Base-by-base conservation (phyloP, 75 land plant species). In the Pinus tabuliformis region DNA sequence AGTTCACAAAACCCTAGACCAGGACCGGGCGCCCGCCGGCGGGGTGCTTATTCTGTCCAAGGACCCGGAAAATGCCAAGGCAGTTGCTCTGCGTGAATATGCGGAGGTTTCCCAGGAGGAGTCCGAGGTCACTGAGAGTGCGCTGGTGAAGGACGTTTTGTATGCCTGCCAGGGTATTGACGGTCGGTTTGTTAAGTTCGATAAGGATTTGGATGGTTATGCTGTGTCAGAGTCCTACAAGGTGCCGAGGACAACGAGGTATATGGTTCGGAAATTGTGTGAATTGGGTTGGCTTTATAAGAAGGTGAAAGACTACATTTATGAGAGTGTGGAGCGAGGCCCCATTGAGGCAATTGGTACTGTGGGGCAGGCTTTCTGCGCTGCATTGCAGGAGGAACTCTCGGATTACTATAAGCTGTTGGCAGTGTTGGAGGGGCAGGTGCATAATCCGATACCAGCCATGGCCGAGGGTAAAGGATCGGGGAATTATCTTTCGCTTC, bases 131-230 rank as follows among this genome's bases (percentile, higher is more conserved):
- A 60, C 91, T 0, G 99, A 97, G 66, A 86, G 79, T 77, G 90
- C 93, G 66, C 82, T 97, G 37, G 99, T 95, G 9, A 80, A 91
- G 56, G 99, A 97, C 76, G 91, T 95, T 45, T 57, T 97, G 77
- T 95, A 91, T 75, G 91, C 87, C n/a, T 95, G 96, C 80, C 98
- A 95, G 72, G 99, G 99, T 28, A 91, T 97, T 75, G 98, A 97
- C 64, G 99, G 99, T 13, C 86, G 88, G 62, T 89, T 83, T 60
- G 83, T 95, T 4, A 86, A 87, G 73, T 97, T 89, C 70, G 88
- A 91, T 71, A 72, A 58, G 71, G 77, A 74, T 36, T 45, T 80
- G 16, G 96, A 93, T 77, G 94, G 93, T 12, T 97, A 85, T 78
- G 80, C 79, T 14, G 75, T 97, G 39, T 76, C 81, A 21, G 88